Evolutionary conservation across 495 filamentous ascomycete species (phyloP).

Genomic region (Chaetomium fimeti): DNA sequence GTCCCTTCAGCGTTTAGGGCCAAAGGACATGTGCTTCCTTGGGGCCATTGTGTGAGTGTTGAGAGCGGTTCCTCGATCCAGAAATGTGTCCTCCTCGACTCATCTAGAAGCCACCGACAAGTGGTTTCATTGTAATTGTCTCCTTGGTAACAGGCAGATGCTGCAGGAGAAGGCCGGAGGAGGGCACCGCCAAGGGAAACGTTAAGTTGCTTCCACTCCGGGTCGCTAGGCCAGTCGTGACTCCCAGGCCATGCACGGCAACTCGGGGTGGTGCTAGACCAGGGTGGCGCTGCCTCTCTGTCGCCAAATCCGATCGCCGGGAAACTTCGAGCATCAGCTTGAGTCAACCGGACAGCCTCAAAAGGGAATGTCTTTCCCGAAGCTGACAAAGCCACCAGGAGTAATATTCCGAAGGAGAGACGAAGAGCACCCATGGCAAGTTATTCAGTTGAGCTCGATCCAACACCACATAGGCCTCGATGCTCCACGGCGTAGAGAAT

Average conservation of each 20-base stretch:
- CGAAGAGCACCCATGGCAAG: neutral
- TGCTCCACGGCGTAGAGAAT: no score
- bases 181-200: conserved; percentile 2
- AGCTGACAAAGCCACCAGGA: neutral
- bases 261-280: neutral
- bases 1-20: conserved; percentile 30
- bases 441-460: no score
- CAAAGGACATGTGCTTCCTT: conserved; percentile 40
- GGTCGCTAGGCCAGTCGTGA: conserved; percentile 2
- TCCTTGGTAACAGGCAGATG: conserved; percentile 53
- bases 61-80: conserved; percentile 38
- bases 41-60: conserved; percentile 40
- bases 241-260: conserved; percentile 17
- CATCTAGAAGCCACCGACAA: conserved; percentile 38
- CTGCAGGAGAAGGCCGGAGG: conserved; percentile 44
- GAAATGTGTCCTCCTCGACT: conserved; percentile 24
- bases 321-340: neutral
- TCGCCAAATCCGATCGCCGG: neutral
- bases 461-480: no score
- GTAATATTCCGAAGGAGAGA: neutral
- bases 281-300: neutral
- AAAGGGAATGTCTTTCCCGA: neutral
- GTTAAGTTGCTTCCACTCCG: conserved; percentile 15
- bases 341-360: neutral
- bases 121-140: conserved; percentile 43